Evolutionary conservation across 2,329 filamentous ascomycete species (phyloP).

Genomic region (Harringtonia lauricola): DNA sequence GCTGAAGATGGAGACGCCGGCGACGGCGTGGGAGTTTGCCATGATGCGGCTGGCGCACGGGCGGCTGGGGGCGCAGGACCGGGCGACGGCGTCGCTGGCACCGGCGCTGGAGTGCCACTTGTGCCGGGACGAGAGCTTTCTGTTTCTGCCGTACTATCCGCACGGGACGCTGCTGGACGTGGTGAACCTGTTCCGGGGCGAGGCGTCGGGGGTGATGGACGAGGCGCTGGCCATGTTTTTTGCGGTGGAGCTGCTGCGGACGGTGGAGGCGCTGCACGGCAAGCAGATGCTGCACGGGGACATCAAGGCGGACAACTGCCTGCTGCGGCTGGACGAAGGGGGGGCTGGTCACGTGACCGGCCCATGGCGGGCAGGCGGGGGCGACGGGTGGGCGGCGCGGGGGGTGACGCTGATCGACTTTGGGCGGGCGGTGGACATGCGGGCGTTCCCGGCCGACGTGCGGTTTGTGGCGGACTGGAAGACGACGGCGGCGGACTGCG

Average conservation of each 20-base stretch:
- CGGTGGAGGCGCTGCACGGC: constrained; percentile 74
- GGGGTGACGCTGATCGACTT: constrained; percentile 90
- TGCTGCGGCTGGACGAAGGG: constrained; percentile 57
- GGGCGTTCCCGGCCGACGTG: constrained; percentile 62
- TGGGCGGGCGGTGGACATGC: constrained; percentile 89
- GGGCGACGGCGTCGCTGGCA: constrained; percentile 68
- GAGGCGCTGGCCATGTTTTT: constrained; percentile 94
- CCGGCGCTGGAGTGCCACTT: constrained; percentile 84
- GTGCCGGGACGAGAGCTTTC: constrained; percentile 79
- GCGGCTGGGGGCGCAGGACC: constrained; percentile 59
- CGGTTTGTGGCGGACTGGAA: constrained; percentile 96
- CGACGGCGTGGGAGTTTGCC: constrained; percentile 90
- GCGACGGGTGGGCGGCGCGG: constrained; percentile 66
- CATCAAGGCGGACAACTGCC: constrained; percentile 89
- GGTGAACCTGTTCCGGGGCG: constrained; percentile 72
- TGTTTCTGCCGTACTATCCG: constrained; percentile 77
- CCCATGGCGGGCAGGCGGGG: constrained; percentile 64
- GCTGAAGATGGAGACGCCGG: constrained; percentile 87
- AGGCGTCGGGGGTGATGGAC: constrained; percentile 68
- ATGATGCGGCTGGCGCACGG: constrained; percentile 77
- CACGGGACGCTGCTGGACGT: constrained; percentile 93
- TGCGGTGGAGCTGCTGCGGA: constrained; percentile 79
- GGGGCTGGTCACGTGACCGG: constrained; percentile 30
- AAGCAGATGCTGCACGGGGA: constrained; percentile 82
- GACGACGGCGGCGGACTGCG: constrained; percentile 75